Conservation (phyloP, 1,139 yeast genomes). For the Geotrichum restrictum region DNA sequence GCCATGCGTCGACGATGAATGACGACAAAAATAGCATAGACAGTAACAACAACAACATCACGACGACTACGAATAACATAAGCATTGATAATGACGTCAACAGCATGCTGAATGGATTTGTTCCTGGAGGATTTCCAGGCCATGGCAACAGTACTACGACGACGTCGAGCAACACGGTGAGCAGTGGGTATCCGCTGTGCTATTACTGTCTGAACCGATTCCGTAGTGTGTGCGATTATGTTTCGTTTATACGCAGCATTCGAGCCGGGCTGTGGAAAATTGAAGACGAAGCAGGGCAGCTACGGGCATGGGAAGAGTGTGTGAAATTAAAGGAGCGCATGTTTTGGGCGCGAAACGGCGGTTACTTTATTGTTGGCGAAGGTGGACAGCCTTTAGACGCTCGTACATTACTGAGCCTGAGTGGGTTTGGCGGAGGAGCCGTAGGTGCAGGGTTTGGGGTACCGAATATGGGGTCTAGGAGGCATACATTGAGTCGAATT, state of each 20-base stretch:
- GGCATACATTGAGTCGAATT: background rate
- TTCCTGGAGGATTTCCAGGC: conserved; percentile 4
- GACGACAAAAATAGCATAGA: conserved; percentile 12
- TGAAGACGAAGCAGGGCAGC: conserved; percentile 40
- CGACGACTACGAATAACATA: background rate
- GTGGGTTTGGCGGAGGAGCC: background rate
- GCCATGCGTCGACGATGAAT: conserved; percentile 4
- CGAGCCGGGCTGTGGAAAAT: conserved; percentile 52
- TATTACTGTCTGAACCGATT: conserved; percentile 75
- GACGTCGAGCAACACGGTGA: conserved; percentile 14
- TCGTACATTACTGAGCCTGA: background rate
- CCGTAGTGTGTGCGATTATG: conserved; percentile 73
- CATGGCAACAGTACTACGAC: background rate
- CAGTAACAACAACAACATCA: conserved; percentile 5
- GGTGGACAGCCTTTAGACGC: conserved; percentile 10
- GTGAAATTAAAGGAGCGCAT: conserved; percentile 55
- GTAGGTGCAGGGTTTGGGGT: background rate
- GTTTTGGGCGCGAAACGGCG: conserved; percentile 83
- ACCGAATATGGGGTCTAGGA: background rate
- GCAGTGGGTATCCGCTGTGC: conserved; percentile 64
- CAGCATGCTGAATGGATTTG: background rate
- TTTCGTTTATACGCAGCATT: conserved; percentile 66
- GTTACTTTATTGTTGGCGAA: conserved; percentile 3
- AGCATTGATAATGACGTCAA: conserved; percentile 7
- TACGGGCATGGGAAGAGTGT: conserved; percentile 57